Evolutionary conservation across 2,329 filamentous ascomycete species (phyloP), one percentile per base, ranked within the genome.

Genomic region (Ilyonectria mors-panacis): DNA sequence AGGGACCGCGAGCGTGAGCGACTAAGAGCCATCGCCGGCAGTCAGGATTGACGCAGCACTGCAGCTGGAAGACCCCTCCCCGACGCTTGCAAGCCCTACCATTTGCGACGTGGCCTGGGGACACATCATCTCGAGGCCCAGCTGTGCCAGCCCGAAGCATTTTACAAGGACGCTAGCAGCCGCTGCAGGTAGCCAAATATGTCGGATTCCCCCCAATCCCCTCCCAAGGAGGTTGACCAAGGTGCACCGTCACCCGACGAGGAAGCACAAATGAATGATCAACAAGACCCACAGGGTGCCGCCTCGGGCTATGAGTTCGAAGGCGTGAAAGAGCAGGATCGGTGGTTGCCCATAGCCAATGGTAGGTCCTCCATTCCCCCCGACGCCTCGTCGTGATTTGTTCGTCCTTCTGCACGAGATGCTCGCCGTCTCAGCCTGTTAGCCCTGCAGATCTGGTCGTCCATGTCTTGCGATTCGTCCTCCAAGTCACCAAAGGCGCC

Each of bases 341-440:
- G 96, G 88, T 99, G 96, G 96, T 90, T 99, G 82, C 96, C 96
- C 82, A 99, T 99, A 89, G 96, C 96, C 86, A 99, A 99, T 94
- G 96, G 96, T 99, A 89, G 89, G 96, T 96, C 65, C 65, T 70
- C 66, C 64, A 68, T 72, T 61, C 51, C 51, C 39, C 53, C 60
- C 28, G 64, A 42, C 58, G 65, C 63, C 44, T 62, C 62, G 61
- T 87, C 86, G 84, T 85, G 85, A 80, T 81, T 80, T 77, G 78
- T 69, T 75, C 76, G 72, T 74, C 66, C 65, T 63, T 73, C 68
- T 71, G 70, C 69, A 67, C 68, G 70, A 75, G 72, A 72, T 75
- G 70, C 59, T 73, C 66, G 70, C 63, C 56, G 64, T 66, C 65
- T 69, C 70, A 79, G 77, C 76, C 78, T 71, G 62, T 67, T 64